phyloP scores from a whole-genome alignment of 345 rosid species.

The Toxicodendron radicans region DNA sequence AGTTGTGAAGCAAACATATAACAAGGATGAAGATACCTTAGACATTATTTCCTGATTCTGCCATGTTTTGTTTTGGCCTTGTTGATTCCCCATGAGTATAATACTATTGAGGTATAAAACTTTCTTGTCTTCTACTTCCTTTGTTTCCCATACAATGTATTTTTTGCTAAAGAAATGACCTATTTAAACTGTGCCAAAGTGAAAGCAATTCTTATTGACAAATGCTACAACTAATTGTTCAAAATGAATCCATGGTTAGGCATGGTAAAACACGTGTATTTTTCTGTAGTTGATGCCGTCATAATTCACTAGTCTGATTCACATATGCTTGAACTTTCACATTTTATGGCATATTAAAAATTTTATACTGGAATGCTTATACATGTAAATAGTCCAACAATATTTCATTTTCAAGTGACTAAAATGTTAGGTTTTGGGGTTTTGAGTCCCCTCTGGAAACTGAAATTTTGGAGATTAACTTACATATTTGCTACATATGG shows the following conservation, averaged over 20 bases:
- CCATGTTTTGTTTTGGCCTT: slow-evolving; percentile 30
- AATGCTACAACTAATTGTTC: not conserved
- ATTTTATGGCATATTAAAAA: not conserved
- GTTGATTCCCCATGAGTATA: slow-evolving; percentile 27
- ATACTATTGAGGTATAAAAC: slow-evolving; percentile 26
- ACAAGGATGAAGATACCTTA: slow-evolving; percentile 37
- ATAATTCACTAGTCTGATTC: not conserved
- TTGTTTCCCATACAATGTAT: slow-evolving; percentile 1
- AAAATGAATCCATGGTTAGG: not conserved
- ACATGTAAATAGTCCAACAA: not conserved
- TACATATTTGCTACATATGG: not conserved
- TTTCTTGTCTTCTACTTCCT: not conserved
- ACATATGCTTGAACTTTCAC: not conserved
- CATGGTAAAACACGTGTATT: no score
- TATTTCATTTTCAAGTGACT: not conserved
- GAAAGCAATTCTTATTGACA: not conserved
- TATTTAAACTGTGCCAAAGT: not conserved
- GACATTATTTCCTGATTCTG: slow-evolving; percentile 30
- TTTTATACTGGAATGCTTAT: not conserved
- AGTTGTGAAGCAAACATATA: slow-evolving; percentile 39
- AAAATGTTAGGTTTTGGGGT: not conserved
- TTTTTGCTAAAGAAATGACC: not conserved
- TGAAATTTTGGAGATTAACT: not conserved
- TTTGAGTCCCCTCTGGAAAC: not conserved
- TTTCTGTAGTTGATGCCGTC: no score